Conservation (phyloP, 1,139 yeast species). For the Lodderomyces elongisporus region DNA sequence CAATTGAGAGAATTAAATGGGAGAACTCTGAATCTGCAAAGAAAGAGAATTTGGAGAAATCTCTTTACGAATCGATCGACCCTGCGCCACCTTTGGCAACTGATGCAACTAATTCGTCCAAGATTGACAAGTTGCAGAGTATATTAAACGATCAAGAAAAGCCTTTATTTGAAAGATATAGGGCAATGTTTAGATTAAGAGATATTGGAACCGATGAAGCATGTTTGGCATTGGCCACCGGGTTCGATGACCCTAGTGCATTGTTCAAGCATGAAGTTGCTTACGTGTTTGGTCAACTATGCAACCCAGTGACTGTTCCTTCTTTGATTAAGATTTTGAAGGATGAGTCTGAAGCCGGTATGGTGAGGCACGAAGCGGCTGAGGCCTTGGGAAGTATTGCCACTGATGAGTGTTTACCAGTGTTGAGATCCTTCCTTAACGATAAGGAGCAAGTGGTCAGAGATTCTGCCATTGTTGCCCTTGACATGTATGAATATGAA, state of each 20-base stretch:
- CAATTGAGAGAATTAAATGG: constrained; percentile 93
- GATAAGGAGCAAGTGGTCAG: constrained; percentile 89
- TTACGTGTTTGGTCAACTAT: constrained; percentile 94
- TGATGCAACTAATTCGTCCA: constrained; percentile 40
- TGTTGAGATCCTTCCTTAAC: constrained; percentile 68
- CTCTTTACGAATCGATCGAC: constrained; percentile 82
- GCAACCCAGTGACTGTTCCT: constrained; percentile 91
- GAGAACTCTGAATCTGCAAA: constrained; percentile 63
- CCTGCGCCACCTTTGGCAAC: constrained; percentile 96
- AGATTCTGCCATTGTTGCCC: constrained; percentile 93
- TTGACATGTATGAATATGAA: constrained; percentile 97
- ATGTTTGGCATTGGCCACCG: constrained; percentile 83
- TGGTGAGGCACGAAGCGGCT: constrained; percentile 99
- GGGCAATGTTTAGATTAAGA: constrained; percentile 97
- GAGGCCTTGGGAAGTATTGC: constrained; percentile 98
- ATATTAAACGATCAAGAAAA: constrained; percentile 71
- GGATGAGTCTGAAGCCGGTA: constrained; percentile 79
- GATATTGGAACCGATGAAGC: constrained; percentile 94
- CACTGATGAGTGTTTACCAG: constrained; percentile 91
- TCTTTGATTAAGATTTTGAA: constrained; percentile 75
- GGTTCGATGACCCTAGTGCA: constrained; percentile 87
- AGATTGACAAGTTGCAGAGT: constrained; percentile 58
- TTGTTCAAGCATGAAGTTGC: constrained; percentile 97
- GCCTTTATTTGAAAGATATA: constrained; percentile 87
- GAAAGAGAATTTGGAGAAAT: constrained; percentile 65